phyloP scores from a whole-genome alignment of 208 protist genomes.

The Spongospora subterranea region DNA sequence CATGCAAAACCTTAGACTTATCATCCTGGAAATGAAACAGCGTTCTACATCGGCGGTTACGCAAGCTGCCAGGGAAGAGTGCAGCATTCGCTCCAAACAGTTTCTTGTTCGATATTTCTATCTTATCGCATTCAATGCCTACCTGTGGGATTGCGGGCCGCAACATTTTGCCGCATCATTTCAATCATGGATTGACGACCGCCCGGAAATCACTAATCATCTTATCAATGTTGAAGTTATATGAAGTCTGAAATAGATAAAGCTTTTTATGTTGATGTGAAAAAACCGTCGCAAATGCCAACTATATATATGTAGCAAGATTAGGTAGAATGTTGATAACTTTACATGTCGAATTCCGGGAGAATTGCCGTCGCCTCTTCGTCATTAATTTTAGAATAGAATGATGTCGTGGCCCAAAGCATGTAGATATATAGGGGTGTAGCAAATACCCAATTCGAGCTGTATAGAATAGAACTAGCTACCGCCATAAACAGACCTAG shows the following conservation, averaged over 20 bases:
- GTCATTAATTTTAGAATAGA: background rate
- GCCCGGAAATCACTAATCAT: slow-evolving; percentile 52
- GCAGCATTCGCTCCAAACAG: background rate
- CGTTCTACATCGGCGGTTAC: slow-evolving; percentile 35
- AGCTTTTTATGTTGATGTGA: background rate
- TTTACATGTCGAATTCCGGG: too few species aligned
- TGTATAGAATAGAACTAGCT: too few species aligned
- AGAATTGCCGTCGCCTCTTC: background rate
- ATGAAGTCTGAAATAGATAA: background rate
- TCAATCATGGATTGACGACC: slow-evolving; percentile 54
- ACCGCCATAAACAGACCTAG: too few species aligned
- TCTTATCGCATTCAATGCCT: slow-evolving; percentile 49
- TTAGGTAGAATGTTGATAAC: too few species aligned
- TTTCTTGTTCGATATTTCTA: slow-evolving; percentile 37
- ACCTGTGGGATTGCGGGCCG: slow-evolving; percentile 26
- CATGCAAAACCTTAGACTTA: slow-evolving; percentile 37
- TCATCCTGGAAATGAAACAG: slow-evolving; percentile 48
- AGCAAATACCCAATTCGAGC: too few species aligned
- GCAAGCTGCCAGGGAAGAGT: background rate
- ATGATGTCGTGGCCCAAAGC: background rate
- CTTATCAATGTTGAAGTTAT: slow-evolving; percentile 48
- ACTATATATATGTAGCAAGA: too few species aligned
- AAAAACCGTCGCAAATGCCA: background rate
- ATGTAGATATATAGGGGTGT: background rate
- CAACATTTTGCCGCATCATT: background rate